Conservation (phyloP, 2,329 filamentous ascomycete species). For the Scedosporium boydii region DNA sequence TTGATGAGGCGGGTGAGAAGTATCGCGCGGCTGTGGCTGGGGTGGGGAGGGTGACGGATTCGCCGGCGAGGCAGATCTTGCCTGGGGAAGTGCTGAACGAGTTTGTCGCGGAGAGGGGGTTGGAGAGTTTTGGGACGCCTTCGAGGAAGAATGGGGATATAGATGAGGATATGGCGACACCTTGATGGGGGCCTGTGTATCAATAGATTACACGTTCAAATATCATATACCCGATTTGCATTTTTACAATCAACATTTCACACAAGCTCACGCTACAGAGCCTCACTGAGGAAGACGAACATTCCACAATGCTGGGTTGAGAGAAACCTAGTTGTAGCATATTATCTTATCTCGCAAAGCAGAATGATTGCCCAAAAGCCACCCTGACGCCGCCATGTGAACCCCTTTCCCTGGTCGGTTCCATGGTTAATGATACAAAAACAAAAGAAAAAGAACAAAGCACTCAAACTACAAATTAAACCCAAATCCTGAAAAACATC, state of each 20-base stretch:
- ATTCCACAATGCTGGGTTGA: background rate
- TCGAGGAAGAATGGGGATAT: constrained; percentile 15
- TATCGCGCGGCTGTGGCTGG: constrained; percentile 35
- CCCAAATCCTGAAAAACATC: background rate
- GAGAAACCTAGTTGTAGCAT: background rate
- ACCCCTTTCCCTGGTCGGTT: background rate
- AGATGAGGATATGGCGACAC: background rate
- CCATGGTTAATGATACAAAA: constrained; percentile 5
- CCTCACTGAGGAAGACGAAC: background rate
- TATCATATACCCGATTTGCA: background rate
- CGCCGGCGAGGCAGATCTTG: constrained; percentile 11
- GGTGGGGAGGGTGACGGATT: constrained; percentile 11
- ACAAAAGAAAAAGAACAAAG: constrained; percentile 2
- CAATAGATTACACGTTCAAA: background rate
- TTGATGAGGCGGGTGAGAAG: constrained; percentile 70
- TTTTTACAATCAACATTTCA: background rate
- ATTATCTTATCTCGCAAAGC: background rate
- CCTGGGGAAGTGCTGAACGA: constrained; percentile 12
- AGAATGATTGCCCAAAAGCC: background rate
- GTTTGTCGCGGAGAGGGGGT: constrained; percentile 26
- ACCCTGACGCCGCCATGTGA: background rate
- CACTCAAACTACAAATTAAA: background rate
- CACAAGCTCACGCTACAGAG: no score
- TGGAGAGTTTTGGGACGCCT: constrained; percentile 38
- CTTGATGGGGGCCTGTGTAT: background rate